These are phyloP conservation scores for Protea cynaroides DNA, from an alignment of 164 flowering plant genomes.

Conservation along the genomic window DNA sequence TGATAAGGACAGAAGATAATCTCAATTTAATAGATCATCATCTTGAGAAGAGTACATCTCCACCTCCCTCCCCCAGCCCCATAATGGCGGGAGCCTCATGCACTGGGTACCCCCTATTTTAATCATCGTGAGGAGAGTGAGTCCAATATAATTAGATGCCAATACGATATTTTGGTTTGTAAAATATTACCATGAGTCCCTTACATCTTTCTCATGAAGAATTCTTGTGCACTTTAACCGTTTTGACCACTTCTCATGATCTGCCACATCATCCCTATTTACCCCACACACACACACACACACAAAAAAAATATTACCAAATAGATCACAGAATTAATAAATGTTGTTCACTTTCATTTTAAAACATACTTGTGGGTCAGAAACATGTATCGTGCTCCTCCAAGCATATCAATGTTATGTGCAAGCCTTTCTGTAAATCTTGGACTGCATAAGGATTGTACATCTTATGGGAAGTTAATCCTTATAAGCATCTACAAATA, in stretches of 20 bases:
- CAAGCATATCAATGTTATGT: constrained; percentile 39
- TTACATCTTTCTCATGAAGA: constrained; percentile 41
- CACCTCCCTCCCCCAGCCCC: too few relatives aligned
- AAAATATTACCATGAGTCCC: background rate
- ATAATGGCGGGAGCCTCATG: too few relatives aligned
- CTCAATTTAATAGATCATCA: too few relatives aligned
- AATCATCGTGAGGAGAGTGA: too few relatives aligned
- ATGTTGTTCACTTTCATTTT: background rate
- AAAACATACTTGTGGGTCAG: constrained; percentile 48
- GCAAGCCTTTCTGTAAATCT: constrained; percentile 42
- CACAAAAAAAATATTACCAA: constrained; percentile 5
- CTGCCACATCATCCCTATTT: constrained; percentile 59
- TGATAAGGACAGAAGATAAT: constrained; percentile 11
- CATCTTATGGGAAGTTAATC: too few relatives aligned
- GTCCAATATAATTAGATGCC: too few relatives aligned
- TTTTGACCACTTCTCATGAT: constrained; percentile 54
- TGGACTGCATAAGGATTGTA: constrained; percentile 33
- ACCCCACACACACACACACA: too few relatives aligned
- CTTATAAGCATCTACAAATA: too few relatives aligned
- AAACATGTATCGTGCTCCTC: constrained; percentile 63
- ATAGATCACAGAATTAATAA: background rate
- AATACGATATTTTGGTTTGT: too few relatives aligned
- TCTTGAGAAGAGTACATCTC: too few relatives aligned
- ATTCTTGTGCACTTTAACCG: constrained; percentile 40
- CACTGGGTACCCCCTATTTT: too few relatives aligned